Evolutionary conservation across 768 basidiomycete species (phyloP), one percentile per base, ranked within the genome.

Genomic region (Paxillus ammoniavirescens): DNA sequence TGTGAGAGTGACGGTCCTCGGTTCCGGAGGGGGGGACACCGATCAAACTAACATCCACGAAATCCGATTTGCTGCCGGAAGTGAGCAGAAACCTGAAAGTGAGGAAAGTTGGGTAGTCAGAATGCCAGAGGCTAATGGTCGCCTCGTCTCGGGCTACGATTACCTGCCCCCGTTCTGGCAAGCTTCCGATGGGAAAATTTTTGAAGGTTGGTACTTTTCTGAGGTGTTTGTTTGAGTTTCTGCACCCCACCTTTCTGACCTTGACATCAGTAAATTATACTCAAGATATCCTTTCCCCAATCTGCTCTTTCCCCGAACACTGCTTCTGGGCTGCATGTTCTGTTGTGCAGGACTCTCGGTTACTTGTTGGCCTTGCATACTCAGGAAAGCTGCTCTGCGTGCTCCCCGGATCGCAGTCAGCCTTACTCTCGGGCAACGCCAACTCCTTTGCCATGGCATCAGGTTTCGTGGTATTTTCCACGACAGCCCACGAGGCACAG

Each of bases 401-500:
- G 5, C 58, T 68, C 8, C 67, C 62, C 23, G 61, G 66, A 12
- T 65, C 64, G 45, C 61, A 59, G 7, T 48, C 72, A 0, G 45
- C 63, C 12, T 64, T 72, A 1, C 63, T 90, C 4, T 77, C 82
- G 1, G 66, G 72, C 3, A 86, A 81, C 52, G 81, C 69, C 17
- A 91, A 84, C 13, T 96, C 94, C 0, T 91, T 92, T 69, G 79
- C 81, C 15, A 54, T 87, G 13, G 78, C 87, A 0, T 83, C 89
- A 1, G 82, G 83, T 17, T 94, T 91, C 65, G 72, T 96, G 31
- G 86, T 95, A 51, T 96, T 84, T 71, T 93, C 91, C 0, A 91
- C 93, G 0, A 84, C 82, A 7, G 72, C 88, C 0, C 96, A 98
- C 63, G 86, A 91, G 28, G 86, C 82, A 2, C 79, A 82, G 36